Percentiles rank a stretch among this genome's conserved stretches.
phyloP scores from a whole-genome alignment of 352 stramenopile species.

The Globisporangium rhizosaccharum region DNA sequence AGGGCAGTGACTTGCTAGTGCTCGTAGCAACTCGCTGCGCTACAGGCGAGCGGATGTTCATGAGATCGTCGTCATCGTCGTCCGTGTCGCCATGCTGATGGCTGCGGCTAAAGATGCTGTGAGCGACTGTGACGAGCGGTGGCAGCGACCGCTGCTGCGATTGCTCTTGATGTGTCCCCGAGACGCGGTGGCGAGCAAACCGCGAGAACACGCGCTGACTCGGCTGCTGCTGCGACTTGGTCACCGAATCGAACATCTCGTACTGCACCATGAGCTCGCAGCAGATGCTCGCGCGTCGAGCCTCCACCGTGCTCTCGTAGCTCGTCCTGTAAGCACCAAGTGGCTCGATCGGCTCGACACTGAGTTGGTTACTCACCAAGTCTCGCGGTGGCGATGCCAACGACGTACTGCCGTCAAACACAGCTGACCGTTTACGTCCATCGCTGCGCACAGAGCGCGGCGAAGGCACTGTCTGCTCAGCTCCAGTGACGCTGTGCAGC shows the following conservation, averaged over 20 bases:
- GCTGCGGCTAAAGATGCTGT: constrained; percentile 3
- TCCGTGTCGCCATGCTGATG: constrained; percentile 1
- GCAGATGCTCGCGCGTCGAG: constrained; percentile 14
- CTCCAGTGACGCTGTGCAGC: no score
- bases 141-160: background rate
- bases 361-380: constrained; percentile 16
- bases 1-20: background rate
- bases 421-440: no score
- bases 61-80: constrained; percentile 25
- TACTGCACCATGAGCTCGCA: constrained; percentile 34
- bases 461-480: background rate
- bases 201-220: constrained; percentile 5
- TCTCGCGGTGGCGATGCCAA: background rate
- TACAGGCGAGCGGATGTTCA: constrained; percentile 30
- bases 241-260: constrained; percentile 26
- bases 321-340: background rate
- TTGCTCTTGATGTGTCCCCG: background rate
- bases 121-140: background rate
- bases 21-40: background rate
- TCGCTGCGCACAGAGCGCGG: no score
- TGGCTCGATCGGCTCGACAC: background rate
- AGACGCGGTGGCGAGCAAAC: background rate
- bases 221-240: constrained; percentile 11
- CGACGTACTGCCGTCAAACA: no score
- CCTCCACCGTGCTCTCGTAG: background rate